Evolutionary conservation across 345 rosid species (phyloP), one percentile per base, ranked within the genome.

Genomic region (Citrus sinensis): DNA sequence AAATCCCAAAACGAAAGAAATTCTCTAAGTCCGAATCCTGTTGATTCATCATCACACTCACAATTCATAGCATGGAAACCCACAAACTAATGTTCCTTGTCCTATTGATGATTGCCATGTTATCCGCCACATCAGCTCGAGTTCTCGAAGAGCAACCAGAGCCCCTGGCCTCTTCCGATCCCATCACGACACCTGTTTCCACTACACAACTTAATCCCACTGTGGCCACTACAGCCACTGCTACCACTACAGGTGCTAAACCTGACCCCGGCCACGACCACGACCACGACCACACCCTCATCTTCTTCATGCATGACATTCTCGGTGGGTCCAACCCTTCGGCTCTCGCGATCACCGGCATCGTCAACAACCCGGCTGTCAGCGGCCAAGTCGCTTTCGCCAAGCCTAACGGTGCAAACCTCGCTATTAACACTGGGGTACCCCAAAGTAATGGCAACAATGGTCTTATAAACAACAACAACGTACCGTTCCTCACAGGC

Each of bases 401-500:
- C 64, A 85, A 85, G 56, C 82, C 87, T 16, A 82, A 82, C 6
- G 87, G 85, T 13, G 85, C 87, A 10, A 79, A 75, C 46, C 79
- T 85, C 24, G 82, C 85, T 2, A 35, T 82, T 0, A 73, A 42
- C 34, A 82, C 64, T 32, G 87, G 84, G 10, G 67, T 75, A 2
- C 80, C 82, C 29, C 78, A 42, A 11, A 71, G 80, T 40, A 79
- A 51, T 80, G 78, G 80, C 62, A 85, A 82, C 42, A 85, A 37
- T 19, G 85, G 87, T 22, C 73, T 79, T 17, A 30, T 80, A 24
- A 85, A 82, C 70, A 85, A 82, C n/a, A 80, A 85, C 68, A 85
- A 85, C 78, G n/a, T 82, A 2, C 87, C 87, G 14, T 85, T 85
- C 77, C 84, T 85, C 9, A 80, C 81, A 5, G 87, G 87, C 70